phyloP scores from a whole-genome alignment of 179 eudicot species.

The Pouteria campechiana region DNA sequence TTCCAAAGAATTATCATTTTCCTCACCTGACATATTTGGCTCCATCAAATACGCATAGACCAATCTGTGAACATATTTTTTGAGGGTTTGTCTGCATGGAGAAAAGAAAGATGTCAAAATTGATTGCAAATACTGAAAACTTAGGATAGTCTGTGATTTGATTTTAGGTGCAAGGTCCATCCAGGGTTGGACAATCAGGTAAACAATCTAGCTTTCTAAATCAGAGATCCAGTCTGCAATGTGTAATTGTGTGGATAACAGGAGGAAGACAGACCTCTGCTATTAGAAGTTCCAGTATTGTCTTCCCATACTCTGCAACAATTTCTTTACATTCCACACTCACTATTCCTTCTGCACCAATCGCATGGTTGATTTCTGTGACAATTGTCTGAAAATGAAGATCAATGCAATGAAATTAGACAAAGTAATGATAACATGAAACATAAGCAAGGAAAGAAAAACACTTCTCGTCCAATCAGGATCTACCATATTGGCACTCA shows the following conservation, averaged over 20 bases:
- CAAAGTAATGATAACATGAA: background rate
- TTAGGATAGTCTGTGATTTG: too few species aligned
- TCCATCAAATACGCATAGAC: constrained; percentile 32
- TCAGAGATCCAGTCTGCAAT: background rate
- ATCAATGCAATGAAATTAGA: background rate
- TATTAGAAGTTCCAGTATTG: constrained; percentile 74
- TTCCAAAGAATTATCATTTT: too few species aligned
- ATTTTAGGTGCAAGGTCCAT: too few species aligned
- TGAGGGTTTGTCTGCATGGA: constrained; percentile 50
- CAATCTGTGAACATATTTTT: constrained; percentile 49
- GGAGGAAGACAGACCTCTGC: constrained; percentile 46
- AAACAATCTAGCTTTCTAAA: background rate
- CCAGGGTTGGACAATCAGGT: background rate
- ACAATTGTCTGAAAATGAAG: constrained; percentile 43
- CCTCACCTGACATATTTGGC: constrained; percentile 33
- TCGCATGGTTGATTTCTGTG: constrained; percentile 85
- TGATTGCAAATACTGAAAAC: too few species aligned
- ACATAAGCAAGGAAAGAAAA: background rate
- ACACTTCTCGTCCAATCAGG: background rate
- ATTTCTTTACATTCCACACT: constrained; percentile 69
- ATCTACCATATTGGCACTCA: too few species aligned
- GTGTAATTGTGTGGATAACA: background rate
- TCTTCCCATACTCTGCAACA: constrained; percentile 63
- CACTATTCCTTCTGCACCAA: constrained; percentile 70
- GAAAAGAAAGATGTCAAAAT: background rate